Conservation (phyloP, 805 yeast species). For the baker's yeast (Saccharomyces cerevisiae) region DNA sequence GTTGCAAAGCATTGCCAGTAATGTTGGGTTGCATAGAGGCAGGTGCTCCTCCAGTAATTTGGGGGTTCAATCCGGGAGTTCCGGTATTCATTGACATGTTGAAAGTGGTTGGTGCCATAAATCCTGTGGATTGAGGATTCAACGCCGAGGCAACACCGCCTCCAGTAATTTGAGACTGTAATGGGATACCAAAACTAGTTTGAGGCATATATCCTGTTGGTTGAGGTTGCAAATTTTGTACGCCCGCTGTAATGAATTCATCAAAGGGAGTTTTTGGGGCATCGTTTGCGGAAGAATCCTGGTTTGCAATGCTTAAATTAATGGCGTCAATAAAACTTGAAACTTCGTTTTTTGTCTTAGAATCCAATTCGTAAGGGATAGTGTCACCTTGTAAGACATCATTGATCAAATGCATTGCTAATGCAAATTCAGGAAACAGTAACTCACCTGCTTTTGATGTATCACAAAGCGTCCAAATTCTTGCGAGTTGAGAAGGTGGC, state of each 20-base stretch:
- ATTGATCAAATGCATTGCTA: conserved; percentile 82
- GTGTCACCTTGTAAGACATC: conserved; percentile 68
- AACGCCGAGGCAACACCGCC: conserved; percentile 8
- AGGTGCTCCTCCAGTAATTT: conserved; percentile 28
- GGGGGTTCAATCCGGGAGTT: conserved; percentile 5
- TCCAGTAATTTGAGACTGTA: conserved; percentile 17
- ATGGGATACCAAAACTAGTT: conserved; percentile 28
- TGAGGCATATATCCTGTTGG: conserved; percentile 34
- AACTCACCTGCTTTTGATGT: conserved; percentile 77
- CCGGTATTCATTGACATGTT: neutral
- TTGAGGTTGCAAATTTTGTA: conserved; percentile 30
- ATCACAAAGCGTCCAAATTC: conserved; percentile 88
- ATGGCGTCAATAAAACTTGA: conserved; percentile 84
- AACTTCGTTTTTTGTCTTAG: conserved; percentile 72
- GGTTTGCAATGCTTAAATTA: conserved; percentile 56
- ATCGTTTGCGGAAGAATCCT: conserved; percentile 6
- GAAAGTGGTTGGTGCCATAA: conserved; percentile 3
- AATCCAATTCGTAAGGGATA: conserved; percentile 66
- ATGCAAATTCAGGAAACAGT: conserved; percentile 88
- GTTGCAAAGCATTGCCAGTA: conserved; percentile 31
- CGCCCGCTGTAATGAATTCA: conserved; percentile 22
- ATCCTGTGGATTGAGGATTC: conserved; percentile 10
- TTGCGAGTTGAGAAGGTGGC: conserved; percentile 65
- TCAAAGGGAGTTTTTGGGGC: conserved; percentile 36
- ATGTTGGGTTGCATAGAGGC: conserved; percentile 14